These are phyloP conservation scores for Phaeosphaeria sp. DNA, from an alignment of 2,329 filamentous ascomycete genomes.

Conservation along the genomic window DNA sequence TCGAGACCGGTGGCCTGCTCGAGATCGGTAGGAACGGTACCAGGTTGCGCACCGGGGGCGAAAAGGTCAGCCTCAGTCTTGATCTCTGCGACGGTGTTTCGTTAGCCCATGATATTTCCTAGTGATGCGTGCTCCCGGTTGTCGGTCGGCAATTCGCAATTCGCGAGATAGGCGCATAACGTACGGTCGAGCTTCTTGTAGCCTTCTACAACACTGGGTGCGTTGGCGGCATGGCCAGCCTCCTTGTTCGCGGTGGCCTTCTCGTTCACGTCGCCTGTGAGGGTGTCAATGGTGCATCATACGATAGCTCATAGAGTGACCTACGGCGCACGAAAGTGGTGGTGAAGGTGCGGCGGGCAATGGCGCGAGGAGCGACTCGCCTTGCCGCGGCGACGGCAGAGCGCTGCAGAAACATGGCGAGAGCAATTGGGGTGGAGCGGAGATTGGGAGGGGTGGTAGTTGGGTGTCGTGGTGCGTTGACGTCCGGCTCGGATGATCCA, in stretches of 20 bases:
- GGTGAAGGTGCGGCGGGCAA: constrained; percentile 55
- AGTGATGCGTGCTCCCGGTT: neutral
- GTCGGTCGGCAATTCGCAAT: constrained; percentile 20
- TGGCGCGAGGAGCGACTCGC: constrained; percentile 51
- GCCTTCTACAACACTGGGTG: constrained; percentile 35
- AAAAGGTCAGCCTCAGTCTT: constrained; percentile 81
- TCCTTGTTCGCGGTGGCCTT: constrained; percentile 48
- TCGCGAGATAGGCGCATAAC: constrained; percentile 24
- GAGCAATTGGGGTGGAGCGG: constrained; percentile 47
- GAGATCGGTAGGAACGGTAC: constrained; percentile 89
- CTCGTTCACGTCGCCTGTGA: constrained; percentile 40
- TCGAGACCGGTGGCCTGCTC: constrained; percentile 97
- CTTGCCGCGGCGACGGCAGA: constrained; percentile 56
- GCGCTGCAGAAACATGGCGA: constrained; percentile 58
- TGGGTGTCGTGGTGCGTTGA: constrained; percentile 36
- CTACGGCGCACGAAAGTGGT: constrained; percentile 56
- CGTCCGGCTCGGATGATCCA: constrained; percentile 27
- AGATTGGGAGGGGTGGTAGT: constrained; percentile 38
- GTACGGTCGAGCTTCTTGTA: constrained; percentile 57
- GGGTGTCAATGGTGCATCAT: constrained; percentile 40
- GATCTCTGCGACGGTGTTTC: constrained; percentile 69
- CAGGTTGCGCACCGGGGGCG: constrained; percentile 78
- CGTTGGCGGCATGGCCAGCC: constrained; percentile 35
- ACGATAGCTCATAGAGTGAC: constrained; percentile 41
- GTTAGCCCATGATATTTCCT: constrained; percentile 34